Base-by-base conservation (phyloP, 2,329 filamentous ascomycete genomes). In the Zasmidium angulare region DNA sequence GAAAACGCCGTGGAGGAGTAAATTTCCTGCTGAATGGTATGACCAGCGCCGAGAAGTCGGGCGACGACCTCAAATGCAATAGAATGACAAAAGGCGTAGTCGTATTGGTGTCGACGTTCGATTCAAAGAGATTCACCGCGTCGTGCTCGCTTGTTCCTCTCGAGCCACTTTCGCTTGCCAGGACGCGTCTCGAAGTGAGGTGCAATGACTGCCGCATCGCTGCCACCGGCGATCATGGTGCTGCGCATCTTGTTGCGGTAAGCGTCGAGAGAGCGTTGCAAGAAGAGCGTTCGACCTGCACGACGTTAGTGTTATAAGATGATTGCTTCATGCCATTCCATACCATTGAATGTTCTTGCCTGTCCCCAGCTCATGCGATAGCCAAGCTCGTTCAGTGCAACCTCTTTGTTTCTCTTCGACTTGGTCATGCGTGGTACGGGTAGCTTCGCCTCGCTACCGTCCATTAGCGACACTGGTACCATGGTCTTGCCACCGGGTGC, bases 361-460 rank as follows among this genome's bases (percentile, higher is more conserved):
- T 98, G 93, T 56, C 93, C 88, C 93, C 95, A 99, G 51, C 91
- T 93, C 90, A 99, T 96, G 50, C 93, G 86, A 74, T 96, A 96
- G 1, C 92, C 93, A 49, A 98, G 79, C 71, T 98, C 93, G 72
- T 98, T 98, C 62, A 98, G 79, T 51, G 90, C 86, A n/a, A 95
- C 87, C 73, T 98, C 93, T 78, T 91, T 95, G 52, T 82, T 84
- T 52, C 91, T 86, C 66, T 86, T 84, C 48, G 81, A 79, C 71
- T 85, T 87, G 52, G 86, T 86, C 75, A 92, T 87, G 59, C 86
- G 83, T 23, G 93, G 91, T 46, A 96, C 88, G 1, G 86, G 84
- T 40, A 96, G 81, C 70, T 91, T 88, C 20, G 83, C 83, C 61
- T 93, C 88, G 31, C 79, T 81, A n/a, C 89, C 89, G 65, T 93